These are phyloP conservation scores for Nicotiana otophora DNA, from an alignment of 257 asterid species.

Conservation along the genomic window DNA sequence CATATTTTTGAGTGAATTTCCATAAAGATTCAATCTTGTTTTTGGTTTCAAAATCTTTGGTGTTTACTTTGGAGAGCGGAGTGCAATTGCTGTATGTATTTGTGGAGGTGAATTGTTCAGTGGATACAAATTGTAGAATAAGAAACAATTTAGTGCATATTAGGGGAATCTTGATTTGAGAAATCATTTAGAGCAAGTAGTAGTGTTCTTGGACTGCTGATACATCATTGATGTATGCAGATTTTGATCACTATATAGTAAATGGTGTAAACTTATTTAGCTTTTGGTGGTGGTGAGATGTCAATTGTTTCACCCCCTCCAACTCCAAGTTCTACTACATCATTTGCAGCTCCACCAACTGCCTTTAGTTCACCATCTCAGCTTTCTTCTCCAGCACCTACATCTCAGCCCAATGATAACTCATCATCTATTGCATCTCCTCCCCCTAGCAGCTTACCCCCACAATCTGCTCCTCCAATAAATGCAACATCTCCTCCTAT, in stretches of 20 bases:
- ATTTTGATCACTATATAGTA: neutral
- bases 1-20: neutral
- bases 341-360: constrained; percentile 19
- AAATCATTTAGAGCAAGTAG: neutral
- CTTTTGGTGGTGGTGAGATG: constrained; percentile 13
- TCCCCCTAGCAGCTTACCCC: neutral
- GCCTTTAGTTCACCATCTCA: constrained; percentile 8
- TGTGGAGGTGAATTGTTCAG: neutral
- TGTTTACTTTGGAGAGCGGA: neutral
- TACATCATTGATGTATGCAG: neutral
- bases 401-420: constrained; percentile 6
- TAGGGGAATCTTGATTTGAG: neutral
- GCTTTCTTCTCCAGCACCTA: constrained; percentile 1
- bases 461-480: constrained; percentile 4
- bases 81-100: neutral
- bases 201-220: neutral
- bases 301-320: constrained; percentile 20
- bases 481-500: constrained; percentile 18
- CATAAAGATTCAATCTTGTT: neutral
- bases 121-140: neutral
- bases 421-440: constrained; percentile 8
- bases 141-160: neutral
- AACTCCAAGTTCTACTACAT: constrained; percentile 25
- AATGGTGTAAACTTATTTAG: neutral
- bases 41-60: neutral